Conservation (phyloP, 257 asterid genomes). For the Solanum gandarillasii region DNA sequence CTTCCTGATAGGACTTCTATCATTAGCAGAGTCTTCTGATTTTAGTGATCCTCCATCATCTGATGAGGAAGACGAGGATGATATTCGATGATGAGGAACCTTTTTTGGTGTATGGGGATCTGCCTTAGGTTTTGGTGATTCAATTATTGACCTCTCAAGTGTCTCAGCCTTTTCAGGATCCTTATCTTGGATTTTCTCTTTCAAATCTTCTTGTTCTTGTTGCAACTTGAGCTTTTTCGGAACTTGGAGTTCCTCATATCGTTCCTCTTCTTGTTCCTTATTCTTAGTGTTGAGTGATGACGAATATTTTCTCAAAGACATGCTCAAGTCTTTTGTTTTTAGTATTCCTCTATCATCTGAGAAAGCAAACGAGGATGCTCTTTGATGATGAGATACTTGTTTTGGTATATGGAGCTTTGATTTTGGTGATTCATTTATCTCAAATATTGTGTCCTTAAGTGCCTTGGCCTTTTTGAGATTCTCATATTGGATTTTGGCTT, state of each 20-base stretch:
- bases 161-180: conserved; percentile 61
- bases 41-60: conserved; percentile 20
- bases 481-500: conserved; percentile 17
- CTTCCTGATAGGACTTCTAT: conserved; percentile 22
- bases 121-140: conserved; percentile 10
- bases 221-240: conserved; percentile 21
- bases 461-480: conserved; percentile 60
- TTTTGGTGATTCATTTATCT: conserved; percentile 17
- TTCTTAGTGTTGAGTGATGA: conserved; percentile 14
- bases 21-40: conserved; percentile 24
- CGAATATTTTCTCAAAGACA: conserved; percentile 8
- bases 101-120: conserved; percentile 3
- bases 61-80: conserved; percentile 20
- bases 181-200: conserved; percentile 14
- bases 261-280: background rate
- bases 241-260: background rate
- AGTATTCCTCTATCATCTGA: conserved; percentile 20
- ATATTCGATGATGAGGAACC: background rate
- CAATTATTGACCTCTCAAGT: conserved; percentile 48
- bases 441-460: conserved; percentile 61
- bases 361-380: conserved; percentile 18
- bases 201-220: conserved; percentile 20
- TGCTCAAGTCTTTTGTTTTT: conserved; percentile 15
- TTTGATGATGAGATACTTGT: conserved; percentile 8
- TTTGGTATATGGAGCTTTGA: conserved; percentile 22